Conservation (phyloP, 1,139 yeast genomes). For the Kurtzmaniella quercitrusa region DNA sequence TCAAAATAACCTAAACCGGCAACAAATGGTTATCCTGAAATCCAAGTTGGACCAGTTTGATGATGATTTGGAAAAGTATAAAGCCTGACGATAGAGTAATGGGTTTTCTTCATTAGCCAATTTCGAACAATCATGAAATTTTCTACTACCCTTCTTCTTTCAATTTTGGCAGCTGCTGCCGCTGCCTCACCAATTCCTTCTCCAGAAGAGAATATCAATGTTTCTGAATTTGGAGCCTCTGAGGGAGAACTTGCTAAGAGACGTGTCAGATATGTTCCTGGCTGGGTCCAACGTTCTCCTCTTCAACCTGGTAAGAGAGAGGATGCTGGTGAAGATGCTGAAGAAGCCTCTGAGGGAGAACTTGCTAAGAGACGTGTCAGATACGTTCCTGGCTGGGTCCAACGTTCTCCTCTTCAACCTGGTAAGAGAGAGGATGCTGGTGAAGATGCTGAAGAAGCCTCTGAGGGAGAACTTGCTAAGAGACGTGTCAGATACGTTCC, state of each 20-base stretch:
- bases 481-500: not conserved
- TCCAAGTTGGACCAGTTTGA: not conserved
- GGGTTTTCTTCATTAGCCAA: not conserved
- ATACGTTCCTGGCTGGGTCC: not conserved
- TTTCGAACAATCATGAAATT: slow-evolving; percentile 3
- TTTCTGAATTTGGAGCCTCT: not conserved
- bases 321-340: not conserved
- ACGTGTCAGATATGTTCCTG: not conserved
- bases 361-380: not conserved
- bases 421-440: not conserved
- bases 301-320: slow-evolving; percentile 3
- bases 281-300: slow-evolving; percentile 1
- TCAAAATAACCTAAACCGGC: not conserved
- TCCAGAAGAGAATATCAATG: not conserved
- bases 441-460: not conserved
- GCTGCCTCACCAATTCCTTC: slow-evolving; percentile 4
- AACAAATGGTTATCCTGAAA: not conserved
- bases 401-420: slow-evolving; percentile 1
- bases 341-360: not conserved
- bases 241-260: not conserved
- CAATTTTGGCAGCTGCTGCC: slow-evolving; percentile 2
- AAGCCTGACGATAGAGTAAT: not conserved
- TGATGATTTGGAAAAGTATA: not conserved
- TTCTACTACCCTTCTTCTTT: slow-evolving; percentile 1
- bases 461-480: not conserved